Base-by-base conservation (phyloP, 441 rosid species). In the Omphalea diandra region DNA sequence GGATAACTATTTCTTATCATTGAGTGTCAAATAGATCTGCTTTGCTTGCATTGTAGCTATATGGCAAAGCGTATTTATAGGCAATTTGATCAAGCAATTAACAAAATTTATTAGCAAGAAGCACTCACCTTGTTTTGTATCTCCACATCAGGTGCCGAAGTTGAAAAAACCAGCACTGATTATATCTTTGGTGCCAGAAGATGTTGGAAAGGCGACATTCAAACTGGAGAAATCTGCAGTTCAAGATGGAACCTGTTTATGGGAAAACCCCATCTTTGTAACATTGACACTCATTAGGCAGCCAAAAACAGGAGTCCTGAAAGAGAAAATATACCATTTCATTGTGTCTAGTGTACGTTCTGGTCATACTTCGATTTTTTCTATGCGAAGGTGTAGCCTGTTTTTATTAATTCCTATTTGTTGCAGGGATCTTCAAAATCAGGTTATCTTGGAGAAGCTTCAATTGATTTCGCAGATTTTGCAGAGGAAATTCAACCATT, bases 401-500 rank as follows among this genome's bases (percentile, higher is more conserved):
- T 68, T 65, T 67, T 31, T n/a, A n/a, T n/a, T 76, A 74, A 58
- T 65, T 55, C 43, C 38, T 11, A n/a, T 1, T 31, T 70, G 24
- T 50, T 67, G 68, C 70, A 93, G 98, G 97, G 93, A 72, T 80
- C 87, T 20, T 75, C 86, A 20, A 93, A 85, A 80, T 80, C 85
- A 70, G 83, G 89, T 78, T 76, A 81, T 65, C 78, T 90, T 55
- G 97, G 96, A 35, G 93, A 89, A 74, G 85, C 81, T 68, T 87
- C 93, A 3, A 76, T 91, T 67, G 91, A 93, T 81, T 88, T 93
- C 75, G 92, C 94, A 38, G 91, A 82, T 77, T 88, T 90, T 68
- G 90, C 86, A 6, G 93, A 85, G 77, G 79, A 85, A 52, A 76
- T 75, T 55, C 83, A 87, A 65, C 79, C 90, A 50, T 78, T 88